Conservation (phyloP, 345 rosid genomes). For the Ceriops decandra region DNA sequence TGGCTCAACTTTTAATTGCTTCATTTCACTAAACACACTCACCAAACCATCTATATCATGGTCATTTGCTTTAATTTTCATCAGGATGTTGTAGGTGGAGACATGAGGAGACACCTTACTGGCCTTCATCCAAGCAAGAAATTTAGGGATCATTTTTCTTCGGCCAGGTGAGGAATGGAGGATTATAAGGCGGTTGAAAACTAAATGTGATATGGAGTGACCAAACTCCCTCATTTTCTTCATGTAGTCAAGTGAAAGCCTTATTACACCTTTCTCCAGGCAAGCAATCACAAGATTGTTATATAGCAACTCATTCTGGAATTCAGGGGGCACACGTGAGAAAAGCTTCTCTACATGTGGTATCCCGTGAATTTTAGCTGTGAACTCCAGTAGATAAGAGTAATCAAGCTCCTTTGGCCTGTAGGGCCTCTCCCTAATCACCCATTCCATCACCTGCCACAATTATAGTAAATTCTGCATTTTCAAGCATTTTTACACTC, state of each 20-base stretch:
- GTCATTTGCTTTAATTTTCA: constrained; percentile 87
- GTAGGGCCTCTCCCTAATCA: constrained; percentile 85
- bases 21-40: constrained; percentile 62
- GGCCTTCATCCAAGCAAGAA: constrained; percentile 80
- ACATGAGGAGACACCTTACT: constrained; percentile 74
- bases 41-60: constrained; percentile 64
- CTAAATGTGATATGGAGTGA: constrained; percentile 59
- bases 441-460: constrained; percentile 89
- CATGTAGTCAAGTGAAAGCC: constrained; percentile 79
- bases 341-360: constrained; percentile 74
- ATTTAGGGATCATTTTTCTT: constrained; percentile 66
- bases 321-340: constrained; percentile 62
- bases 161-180: constrained; percentile 65
- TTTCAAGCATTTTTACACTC: background rate
- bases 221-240: constrained; percentile 91
- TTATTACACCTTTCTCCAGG: constrained; percentile 67
- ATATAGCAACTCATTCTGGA: constrained; percentile 78
- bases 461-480: background rate
- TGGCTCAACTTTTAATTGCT: constrained; percentile 55
- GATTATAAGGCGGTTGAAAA: constrained; percentile 77
- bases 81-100: constrained; percentile 79
- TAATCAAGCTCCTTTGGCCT: constrained; percentile 76
- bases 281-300: constrained; percentile 84
- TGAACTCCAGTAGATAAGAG: constrained; percentile 80
- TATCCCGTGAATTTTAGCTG: constrained; percentile 67